A percentile compares a stretch with the other conserved stretches of the same genome.
Evolutionary conservation across 1,284 basidiomycete genomes (phyloP).

Genomic region (Rhizopogon parksii): DNA sequence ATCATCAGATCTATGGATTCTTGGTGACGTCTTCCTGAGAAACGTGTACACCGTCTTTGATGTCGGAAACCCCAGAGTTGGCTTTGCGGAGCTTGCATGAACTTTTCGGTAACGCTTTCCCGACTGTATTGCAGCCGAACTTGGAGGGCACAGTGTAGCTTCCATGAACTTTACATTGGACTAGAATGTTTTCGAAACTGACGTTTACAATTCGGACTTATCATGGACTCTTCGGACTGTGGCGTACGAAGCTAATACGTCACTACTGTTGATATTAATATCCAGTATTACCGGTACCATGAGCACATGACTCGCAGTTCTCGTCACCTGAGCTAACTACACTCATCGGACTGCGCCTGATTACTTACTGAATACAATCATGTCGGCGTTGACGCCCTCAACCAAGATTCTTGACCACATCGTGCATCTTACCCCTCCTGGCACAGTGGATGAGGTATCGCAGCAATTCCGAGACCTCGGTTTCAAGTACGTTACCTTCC

Average conservation of each 20-base stretch:
- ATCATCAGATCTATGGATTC: constrained; percentile 18
- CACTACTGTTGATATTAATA: neutral
- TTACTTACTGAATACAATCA: constrained; percentile 1
- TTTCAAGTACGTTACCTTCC: constrained; percentile 44
- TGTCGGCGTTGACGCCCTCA: constrained; percentile 22
- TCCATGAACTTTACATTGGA: neutral
- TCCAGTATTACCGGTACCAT: neutral
- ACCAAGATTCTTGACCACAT: constrained; percentile 60
- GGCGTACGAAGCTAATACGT: neutral
- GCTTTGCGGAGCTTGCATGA: constrained; percentile 25
- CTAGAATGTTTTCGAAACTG: neutral
- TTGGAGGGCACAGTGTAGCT: neutral
- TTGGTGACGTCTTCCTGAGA: constrained; percentile 24
- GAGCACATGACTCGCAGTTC: neutral
- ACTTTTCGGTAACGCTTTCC: too few species aligned
- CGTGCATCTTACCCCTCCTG: constrained; percentile 60
- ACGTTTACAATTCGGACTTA: neutral
- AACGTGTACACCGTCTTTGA: constrained; percentile 28
- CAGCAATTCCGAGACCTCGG: constrained; percentile 52
- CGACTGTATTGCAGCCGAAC: neutral
- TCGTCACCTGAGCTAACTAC: neutral
- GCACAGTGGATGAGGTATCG: constrained; percentile 43
- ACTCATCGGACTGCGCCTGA: neutral
- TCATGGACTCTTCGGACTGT: neutral
- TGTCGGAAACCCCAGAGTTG: constrained; percentile 17